phyloP scores from a whole-genome alignment of 2,329 filamentous ascomycete genomes.

The Emergomyces pasteurianus region DNA sequence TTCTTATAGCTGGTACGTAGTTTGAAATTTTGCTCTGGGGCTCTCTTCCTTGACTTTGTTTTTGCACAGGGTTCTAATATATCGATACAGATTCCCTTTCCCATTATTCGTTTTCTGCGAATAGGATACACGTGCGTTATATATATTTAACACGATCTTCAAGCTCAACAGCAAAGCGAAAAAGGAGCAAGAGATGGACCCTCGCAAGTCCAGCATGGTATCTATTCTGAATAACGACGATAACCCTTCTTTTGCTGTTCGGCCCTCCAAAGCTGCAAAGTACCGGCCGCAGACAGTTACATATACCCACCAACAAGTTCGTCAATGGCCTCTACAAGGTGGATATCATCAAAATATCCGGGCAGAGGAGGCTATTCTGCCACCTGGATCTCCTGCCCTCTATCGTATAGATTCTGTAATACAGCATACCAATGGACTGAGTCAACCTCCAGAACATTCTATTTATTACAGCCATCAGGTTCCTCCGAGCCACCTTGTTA shows the following conservation, averaged over 20 bases:
- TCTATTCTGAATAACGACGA: constrained; percentile 39
- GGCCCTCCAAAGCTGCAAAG: constrained; percentile 15
- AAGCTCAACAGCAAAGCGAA: background rate
- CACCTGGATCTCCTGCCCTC: background rate
- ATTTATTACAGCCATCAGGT: background rate
- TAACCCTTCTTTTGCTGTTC: constrained; percentile 34
- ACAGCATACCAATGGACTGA: background rate
- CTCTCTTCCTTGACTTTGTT: background rate
- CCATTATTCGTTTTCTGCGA: background rate
- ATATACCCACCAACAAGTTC: constrained; percentile 5
- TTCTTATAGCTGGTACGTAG: background rate
- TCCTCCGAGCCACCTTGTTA: background rate
- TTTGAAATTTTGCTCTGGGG: background rate
- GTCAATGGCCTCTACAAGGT: background rate
- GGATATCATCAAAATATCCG: constrained; percentile 3
- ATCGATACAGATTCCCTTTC: background rate
- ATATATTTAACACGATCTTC: too few species aligned
- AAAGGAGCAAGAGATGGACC: constrained; percentile 16
- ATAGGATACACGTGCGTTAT: background rate
- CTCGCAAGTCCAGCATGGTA: constrained; percentile 25
- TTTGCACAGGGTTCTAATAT: background rate
- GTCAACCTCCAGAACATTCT: background rate
- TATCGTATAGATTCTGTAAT: background rate
- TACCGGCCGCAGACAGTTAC: background rate
- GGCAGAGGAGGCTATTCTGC: constrained; percentile 1